These are phyloP conservation scores for Rubia peregrina DNA, from an alignment of 305 asterid species.

Conservation along the genomic window DNA sequence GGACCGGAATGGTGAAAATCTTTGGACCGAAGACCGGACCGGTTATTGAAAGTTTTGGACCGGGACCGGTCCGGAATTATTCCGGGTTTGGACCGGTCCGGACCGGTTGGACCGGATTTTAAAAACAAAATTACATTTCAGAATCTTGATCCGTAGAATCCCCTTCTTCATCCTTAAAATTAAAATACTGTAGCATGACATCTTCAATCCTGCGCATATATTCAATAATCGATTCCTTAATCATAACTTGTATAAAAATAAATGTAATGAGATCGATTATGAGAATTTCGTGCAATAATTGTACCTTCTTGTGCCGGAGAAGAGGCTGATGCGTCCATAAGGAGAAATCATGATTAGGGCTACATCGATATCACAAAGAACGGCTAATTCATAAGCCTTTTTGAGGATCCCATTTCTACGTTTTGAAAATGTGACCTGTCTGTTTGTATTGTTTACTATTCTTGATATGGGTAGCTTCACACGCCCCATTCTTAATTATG, in stretches of 20 bases:
- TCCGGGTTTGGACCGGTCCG: no score
- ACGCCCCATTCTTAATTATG: conserved; percentile 22
- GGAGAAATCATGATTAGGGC: conserved; percentile 25
- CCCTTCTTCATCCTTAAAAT: conserved; percentile 19
- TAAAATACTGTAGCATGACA: conserved; percentile 17
- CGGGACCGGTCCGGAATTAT: no score
- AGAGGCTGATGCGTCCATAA: conserved; percentile 22
- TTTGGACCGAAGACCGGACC: no score
- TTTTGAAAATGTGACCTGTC: conserved; percentile 30
- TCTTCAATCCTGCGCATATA: conserved; percentile 20
- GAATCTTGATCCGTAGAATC: conserved; percentile 21
- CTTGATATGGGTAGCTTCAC: conserved; percentile 28
- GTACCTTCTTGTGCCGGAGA: conserved; percentile 23
- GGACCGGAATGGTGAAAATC: no score
- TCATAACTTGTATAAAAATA: neutral
- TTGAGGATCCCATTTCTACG: conserved; percentile 29
- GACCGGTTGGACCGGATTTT: no score
- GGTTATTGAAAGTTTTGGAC: no score
- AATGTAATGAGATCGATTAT: neutral
- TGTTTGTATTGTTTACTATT: conserved; percentile 27
- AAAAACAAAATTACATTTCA: conserved; percentile 12
- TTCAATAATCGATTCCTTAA: neutral
- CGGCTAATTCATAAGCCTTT: conserved; percentile 28
- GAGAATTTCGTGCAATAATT: neutral
- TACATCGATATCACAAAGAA: conserved; percentile 24